Evolutionary conservation across 1,139 yeast genomes (phyloP).

Genomic region (Taphrina deformans): DNA sequence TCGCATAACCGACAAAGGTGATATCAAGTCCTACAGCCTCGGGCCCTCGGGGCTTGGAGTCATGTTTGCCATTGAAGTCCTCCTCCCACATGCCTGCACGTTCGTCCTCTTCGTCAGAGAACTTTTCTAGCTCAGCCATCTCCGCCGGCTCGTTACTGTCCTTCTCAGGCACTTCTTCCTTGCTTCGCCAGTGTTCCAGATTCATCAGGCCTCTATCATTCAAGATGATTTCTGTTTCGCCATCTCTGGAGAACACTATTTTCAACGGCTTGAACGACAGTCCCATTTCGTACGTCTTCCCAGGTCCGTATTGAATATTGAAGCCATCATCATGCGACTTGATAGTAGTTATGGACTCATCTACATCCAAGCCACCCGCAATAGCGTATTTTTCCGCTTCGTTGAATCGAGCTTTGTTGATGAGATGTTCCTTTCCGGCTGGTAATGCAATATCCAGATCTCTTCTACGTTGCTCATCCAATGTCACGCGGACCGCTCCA

Average conservation of each 20-base stretch:
- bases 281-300: slow-evolving; percentile 47
- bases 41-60: slow-evolving; percentile 71
- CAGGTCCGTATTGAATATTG: slow-evolving; percentile 50
- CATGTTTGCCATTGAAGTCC: slow-evolving; percentile 51
- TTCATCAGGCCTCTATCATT: slow-evolving; percentile 73
- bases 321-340: slow-evolving; percentile 38
- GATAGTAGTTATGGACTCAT: slow-evolving; percentile 32
- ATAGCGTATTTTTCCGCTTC: slow-evolving; percentile 66
- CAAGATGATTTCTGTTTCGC: slow-evolving; percentile 54
- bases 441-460: slow-evolving; percentile 45
- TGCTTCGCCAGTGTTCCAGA: slow-evolving; percentile 68
- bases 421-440: slow-evolving; percentile 17
- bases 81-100: slow-evolving; percentile 48
- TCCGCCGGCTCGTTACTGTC: slow-evolving; percentile 43
- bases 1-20: slow-evolving; percentile 57
- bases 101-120: slow-evolving; percentile 36
- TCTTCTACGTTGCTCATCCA: slow-evolving; percentile 61
- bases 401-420: slow-evolving; percentile 53
- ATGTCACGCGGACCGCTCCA: slow-evolving; percentile 57
- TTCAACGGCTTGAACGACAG: slow-evolving; percentile 56
- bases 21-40: slow-evolving; percentile 84
- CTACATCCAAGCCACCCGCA: slow-evolving; percentile 42
- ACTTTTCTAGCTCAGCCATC: slow-evolving; percentile 28
- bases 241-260: slow-evolving; percentile 53
- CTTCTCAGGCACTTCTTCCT: slow-evolving; percentile 39